Evolutionary conservation across 148 eudicot genomes (phyloP), one percentile per base, ranked within the genome.

Genomic region (Rhododendron molle): DNA sequence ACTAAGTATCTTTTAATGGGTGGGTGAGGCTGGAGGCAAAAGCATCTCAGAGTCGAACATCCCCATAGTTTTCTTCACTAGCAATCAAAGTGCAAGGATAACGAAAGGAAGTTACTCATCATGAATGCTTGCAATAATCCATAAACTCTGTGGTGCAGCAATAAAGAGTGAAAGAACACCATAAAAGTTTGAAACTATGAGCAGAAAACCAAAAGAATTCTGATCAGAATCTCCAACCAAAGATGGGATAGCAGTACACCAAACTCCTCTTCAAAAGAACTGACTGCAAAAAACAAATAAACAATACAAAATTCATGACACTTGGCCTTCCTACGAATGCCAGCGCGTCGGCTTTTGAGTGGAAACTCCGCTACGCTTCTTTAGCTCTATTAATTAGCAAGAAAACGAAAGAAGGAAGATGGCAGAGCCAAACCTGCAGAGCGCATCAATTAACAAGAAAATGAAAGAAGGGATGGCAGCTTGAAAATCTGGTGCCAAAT

Each of bases 61-160:
- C 43, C 58, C 78, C 85, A 69, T 83, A 16, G 67, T 32, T 88
- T 79, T 88, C 88, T 88, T 88, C 90, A 88, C 85, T 56, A 15
- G 38, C 84, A 83, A 86, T 88, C 90, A 88, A 83, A 88, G 90
- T 88, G 90, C 90, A 88, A 88, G 90, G 88, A 88, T 88, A 88
- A 88, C 88, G 62, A 69, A 83, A 81, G 60, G 40, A 65, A 65
- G 13, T 65, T 23, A n/a, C 28, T 9, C 71, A 65, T 65, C 71
- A 30, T 7, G 7, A 8, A 69, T 69, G 74, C 32, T 65, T n/a
- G 71, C 14, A 10, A 65, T 9, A 65, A 65, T 71, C 47, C 71
- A 60, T 7, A 60, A 21, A 60, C 7, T 23, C 67, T 23, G 7
- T 60, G 26, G 67, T 21, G 67, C 26, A 60, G 73, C 3, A 9